Conservation (phyloP, 768 basidiomycete species). For the Suillus lakei region DNA sequence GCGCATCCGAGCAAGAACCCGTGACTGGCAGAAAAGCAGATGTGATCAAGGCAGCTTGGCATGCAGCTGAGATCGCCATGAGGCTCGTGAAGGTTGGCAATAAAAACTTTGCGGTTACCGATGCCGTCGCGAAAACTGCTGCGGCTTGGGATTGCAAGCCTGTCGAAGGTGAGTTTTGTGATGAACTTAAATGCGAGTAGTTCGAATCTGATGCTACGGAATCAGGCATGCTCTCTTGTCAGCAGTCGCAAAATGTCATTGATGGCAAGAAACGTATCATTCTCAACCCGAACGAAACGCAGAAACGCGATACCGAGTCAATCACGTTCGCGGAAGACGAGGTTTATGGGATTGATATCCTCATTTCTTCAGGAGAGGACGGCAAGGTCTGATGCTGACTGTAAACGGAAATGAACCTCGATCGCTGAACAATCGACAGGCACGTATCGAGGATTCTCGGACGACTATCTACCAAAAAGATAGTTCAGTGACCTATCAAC, state of each 20-base stretch:
- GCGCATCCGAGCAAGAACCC: constrained; percentile 72
- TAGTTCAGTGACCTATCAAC: constrained; percentile 84
- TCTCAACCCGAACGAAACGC: constrained; percentile 82
- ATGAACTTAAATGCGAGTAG: background rate
- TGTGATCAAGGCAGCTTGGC: constrained; percentile 91
- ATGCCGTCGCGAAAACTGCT: constrained; percentile 76
- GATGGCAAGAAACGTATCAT: constrained; percentile 97
- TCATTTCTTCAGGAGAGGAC: constrained; percentile 86
- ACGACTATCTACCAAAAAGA: constrained; percentile 95
- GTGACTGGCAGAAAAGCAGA: constrained; percentile 89
- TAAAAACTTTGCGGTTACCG: constrained; percentile 96
- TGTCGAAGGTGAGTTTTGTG: constrained; percentile 75
- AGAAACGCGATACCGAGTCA: constrained; percentile 86
- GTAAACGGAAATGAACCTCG: background rate
- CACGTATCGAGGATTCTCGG: constrained; percentile 85
- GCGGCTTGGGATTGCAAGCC: constrained; percentile 85
- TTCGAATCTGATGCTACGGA: constrained; percentile 1
- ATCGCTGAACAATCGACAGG: constrained; percentile 51
- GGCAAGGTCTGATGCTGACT: constrained; percentile 67
- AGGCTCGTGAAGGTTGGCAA: constrained; percentile 89
- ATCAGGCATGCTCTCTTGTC: constrained; percentile 91
- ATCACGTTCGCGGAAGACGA: constrained; percentile 90
- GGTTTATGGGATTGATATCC: constrained; percentile 93
- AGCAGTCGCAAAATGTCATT: constrained; percentile 92
- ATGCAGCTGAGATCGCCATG: constrained; percentile 91